Conservation (phyloP, 164 flowering plant genomes). For the Kingdonia uniflora region DNA sequence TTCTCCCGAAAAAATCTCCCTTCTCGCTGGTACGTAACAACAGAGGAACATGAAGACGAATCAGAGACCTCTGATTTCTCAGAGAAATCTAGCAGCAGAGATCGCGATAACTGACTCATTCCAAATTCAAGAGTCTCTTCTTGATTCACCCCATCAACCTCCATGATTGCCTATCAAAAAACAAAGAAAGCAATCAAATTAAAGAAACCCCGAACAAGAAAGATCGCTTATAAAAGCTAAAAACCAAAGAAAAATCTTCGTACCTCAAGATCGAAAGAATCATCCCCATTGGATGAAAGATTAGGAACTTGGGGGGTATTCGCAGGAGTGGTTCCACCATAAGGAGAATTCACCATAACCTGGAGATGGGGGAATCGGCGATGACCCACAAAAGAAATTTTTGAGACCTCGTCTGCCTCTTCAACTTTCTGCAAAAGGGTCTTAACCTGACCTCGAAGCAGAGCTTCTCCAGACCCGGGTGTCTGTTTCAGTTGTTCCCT, state of each 20-base stretch:
- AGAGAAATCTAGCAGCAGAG: not conserved
- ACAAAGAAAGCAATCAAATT: slow-evolving; percentile 23
- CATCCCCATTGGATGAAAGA: slow-evolving; percentile 13
- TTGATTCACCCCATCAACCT: not conserved
- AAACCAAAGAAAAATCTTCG: not conserved
- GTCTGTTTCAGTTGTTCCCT: slow-evolving; percentile 27
- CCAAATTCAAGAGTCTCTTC: not conserved
- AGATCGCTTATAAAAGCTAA: not conserved
- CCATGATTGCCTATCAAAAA: slow-evolving; percentile 25
- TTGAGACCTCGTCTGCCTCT: slow-evolving; percentile 53
- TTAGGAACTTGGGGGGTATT: slow-evolving; percentile 7
- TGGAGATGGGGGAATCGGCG: slow-evolving; percentile 24
- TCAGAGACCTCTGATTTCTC: slow-evolving; percentile 23
- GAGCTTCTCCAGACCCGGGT: slow-evolving; percentile 84
- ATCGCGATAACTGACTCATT: not conserved
- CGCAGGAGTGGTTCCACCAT: slow-evolving; percentile 28
- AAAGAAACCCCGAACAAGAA: not conserved
- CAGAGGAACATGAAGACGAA: slow-evolving; percentile 27
- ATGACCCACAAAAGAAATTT: slow-evolving; percentile 20
- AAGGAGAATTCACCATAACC: slow-evolving; percentile 6
- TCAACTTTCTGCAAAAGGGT: slow-evolving; percentile 76
- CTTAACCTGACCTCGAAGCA: slow-evolving; percentile 79
- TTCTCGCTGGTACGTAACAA: slow-evolving; percentile 19
- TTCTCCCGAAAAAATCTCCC: slow-evolving; percentile 13
- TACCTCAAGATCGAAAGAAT: slow-evolving; percentile 6